Base-by-base conservation (phyloP, 139 green algal species). In the Dunaliella primolecta region DNA sequence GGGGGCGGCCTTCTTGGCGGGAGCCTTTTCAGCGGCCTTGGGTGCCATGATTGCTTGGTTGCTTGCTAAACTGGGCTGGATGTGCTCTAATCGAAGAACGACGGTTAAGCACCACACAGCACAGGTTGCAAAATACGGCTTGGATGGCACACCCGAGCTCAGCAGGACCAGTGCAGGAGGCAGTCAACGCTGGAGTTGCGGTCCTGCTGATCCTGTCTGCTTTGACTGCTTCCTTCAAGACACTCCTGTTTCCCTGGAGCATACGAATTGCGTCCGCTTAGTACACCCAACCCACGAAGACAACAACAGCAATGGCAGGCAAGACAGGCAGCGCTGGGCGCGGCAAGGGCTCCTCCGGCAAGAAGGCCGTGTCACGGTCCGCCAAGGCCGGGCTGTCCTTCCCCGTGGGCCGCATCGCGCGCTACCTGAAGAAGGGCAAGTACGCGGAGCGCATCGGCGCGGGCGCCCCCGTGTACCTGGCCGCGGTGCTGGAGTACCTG, bases 1-100 rank as follows among this genome's bases (percentile, higher is more conserved):
- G 37, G 82, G 72, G 30, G 82, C 72, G 35, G 72, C 72, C 82
- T 86, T 82, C 82, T 86, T 86, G 36, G 82, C 82, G 36, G 82
- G 82, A 36, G 82, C 82, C 82, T 86, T 86, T 29, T 86, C 82
- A 36, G 82, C 82, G 11, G 46, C 46, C 46, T 64, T 64, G 46
- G 46, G 46, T 25, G 46, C 46, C 46, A 64, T 64, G n/a, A 64
- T 64, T 64, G 46, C 15, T 64, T 64, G 46, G 7, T 7, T 7
- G 46, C 7, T 64, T 64, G 46, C 7, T 64, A 64, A 64, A 64
- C 7, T 64, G 15, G 46, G 46, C 7, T 64, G 7, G 46, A 64
- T 64, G 15, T n/a, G 46, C 15, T 64, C 7, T 64, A 64, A 25
- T 64, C 7, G 46, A 25, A 15, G 7, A 64, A 15, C 46, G 15